A percentile compares a stretch with the other conserved stretches of the same genome.
These are phyloP conservation scores for Fusarium sp. DNA, from an alignment of 2,329 filamentous ascomycete species.

Conservation along the genomic window DNA sequence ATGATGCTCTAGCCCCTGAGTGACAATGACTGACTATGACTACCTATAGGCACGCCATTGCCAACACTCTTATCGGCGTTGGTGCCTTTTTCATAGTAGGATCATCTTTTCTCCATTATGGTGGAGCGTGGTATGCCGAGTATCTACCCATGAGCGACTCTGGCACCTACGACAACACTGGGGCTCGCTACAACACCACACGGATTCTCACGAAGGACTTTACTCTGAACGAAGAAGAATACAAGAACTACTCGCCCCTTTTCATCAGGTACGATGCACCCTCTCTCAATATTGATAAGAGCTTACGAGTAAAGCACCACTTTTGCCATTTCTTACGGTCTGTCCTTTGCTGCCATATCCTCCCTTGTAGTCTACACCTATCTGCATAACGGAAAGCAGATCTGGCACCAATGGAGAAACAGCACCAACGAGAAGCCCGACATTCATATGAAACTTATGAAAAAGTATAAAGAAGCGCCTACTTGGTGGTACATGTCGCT, in stretches of 20 bases:
- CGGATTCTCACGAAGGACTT: constrained; percentile 74
- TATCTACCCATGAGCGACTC: constrained; percentile 80
- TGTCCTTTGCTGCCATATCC: constrained; percentile 80
- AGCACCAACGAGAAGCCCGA: constrained; percentile 74
- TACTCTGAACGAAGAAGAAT: constrained; percentile 74
- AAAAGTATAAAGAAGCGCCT: constrained; percentile 73
- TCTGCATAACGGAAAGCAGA: constrained; percentile 76
- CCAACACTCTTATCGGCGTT: constrained; percentile 79
- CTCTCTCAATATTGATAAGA: no score
- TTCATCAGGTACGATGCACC: constrained; percentile 67
- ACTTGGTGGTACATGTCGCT: constrained; percentile 75
- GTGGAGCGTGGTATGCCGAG: constrained; percentile 73
- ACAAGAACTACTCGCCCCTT: constrained; percentile 76
- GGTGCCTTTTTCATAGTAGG: constrained; percentile 76
- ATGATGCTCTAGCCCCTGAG: background rate
- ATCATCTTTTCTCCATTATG: constrained; percentile 74
- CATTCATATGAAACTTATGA: constrained; percentile 76
- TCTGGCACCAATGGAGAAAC: constrained; percentile 74
- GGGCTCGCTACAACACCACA: constrained; percentile 73
- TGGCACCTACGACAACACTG: constrained; percentile 80
- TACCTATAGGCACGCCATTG: constrained; percentile 73
- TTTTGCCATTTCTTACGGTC: constrained; percentile 78
- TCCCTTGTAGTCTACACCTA: constrained; percentile 78
- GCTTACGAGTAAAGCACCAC: constrained; percentile 69
- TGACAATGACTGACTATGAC: background rate